Evolutionary conservation across 2,329 filamentous ascomycete species (phyloP), one percentile per base, ranked within the genome.

Genomic region (Xylaria sp.): DNA sequence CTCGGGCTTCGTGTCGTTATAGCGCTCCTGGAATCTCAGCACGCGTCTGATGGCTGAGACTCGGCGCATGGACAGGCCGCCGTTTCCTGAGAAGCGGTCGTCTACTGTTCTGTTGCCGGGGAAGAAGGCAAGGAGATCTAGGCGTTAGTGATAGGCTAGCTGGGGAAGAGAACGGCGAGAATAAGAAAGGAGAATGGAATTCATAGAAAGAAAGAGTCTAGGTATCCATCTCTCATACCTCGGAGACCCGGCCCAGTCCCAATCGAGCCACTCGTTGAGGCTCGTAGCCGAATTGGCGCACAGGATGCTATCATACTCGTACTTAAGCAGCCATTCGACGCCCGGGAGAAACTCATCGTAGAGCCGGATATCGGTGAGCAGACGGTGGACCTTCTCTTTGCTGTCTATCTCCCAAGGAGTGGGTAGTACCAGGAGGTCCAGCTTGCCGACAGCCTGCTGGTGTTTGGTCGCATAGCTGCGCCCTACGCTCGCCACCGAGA

Each of bases 311-410:
- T 88, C 86, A n/a, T 82, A 80, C 71, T 88, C 85, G 72, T 83
- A 88, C 73, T 84, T 84, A 62, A 89, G 78, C 31, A 88, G 76
- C 85, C 85, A 88, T 76, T 88, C 85, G 41, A 84, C 84, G 0
- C 79, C 80, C 0, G 84, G 82, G 20, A 87, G 73, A 58, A 86
- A 82, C 69, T 85, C 82, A 69, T 86, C 80, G 73, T 88, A 89
- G 74, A 89, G 86, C 48, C 84, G 81, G 1, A 81, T 62, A 70
- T 86, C 84, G 2, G 86, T 88, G 63, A 88, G 76, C 5, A 85
- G 74, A 33, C 84, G 80, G 69, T 79, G 83, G 23, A 87, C 80
- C 68, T 82, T 79, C 72, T 88, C 86, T 75, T 84, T 84, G 64
- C 77, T 80, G 10, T 79, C 78, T 25, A 86, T 82, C 43, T 79